Percentiles rank a stretch among this genome's conserved stretches.
phyloP scores from a whole-genome alignment of 1,284 basidiomycete genomes.

The Vanrija sp. region DNA sequence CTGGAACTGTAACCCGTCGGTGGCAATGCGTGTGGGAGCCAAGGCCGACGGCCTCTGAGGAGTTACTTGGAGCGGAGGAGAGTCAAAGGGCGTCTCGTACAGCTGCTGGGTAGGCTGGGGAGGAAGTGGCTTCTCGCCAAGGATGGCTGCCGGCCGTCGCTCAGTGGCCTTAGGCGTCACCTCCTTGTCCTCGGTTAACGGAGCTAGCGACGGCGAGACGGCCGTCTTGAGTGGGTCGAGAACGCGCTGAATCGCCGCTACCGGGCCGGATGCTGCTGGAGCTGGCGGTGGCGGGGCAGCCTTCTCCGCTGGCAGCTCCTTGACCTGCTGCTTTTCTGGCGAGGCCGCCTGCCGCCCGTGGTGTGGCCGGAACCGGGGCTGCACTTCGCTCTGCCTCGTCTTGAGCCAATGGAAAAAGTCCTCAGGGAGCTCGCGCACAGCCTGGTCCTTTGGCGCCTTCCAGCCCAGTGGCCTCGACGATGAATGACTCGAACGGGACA shows the following conservation, averaged over 20 bases:
- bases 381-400: constrained; percentile 21
- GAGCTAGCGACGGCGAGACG: not conserved
- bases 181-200: constrained; percentile 1
- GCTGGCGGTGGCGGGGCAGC: not conserved
- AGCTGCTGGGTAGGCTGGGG: not conserved
- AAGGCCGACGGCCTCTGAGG: not conserved
- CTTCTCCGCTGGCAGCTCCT: constrained; percentile 4
- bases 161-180: constrained; percentile 2
- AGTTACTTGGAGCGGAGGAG: not conserved
- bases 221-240: not conserved
- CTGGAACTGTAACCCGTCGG: too few relatives aligned
- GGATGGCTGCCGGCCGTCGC: not conserved
- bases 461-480: constrained; percentile 39
- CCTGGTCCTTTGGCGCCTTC: constrained; percentile 6
- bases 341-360: constrained; percentile 10
- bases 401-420: constrained; percentile 47
- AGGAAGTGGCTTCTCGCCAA: not conserved
- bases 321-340: constrained; percentile 13
- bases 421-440: constrained; percentile 28
- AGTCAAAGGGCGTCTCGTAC: not conserved
- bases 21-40: too few relatives aligned
- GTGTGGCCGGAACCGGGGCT: constrained; percentile 1
- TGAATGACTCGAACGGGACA: constrained; percentile 37
- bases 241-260: not conserved
- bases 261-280: not conserved